phyloP scores from a whole-genome alignment of 2,329 filamentous ascomycete species.

The Aspergillus candidus region DNA sequence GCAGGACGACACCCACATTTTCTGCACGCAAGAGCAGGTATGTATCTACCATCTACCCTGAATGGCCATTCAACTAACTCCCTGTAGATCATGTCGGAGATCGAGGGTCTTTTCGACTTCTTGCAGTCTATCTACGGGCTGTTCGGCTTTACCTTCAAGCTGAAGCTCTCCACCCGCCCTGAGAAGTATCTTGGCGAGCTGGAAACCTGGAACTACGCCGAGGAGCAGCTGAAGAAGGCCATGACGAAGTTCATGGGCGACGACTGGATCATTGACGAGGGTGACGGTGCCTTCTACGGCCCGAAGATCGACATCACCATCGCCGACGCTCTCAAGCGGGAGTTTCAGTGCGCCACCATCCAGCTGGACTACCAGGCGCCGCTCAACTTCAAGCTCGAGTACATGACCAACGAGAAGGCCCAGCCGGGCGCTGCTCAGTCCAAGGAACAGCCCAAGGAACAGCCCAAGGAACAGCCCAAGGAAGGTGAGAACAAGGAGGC shows the following conservation, averaged over 20 bases:
- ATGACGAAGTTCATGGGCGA: conserved; percentile 70
- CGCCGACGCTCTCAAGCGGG: conserved; percentile 75
- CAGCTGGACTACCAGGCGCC: conserved; percentile 87
- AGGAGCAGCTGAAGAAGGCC: conserved; percentile 70
- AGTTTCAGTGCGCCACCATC: conserved; percentile 87
- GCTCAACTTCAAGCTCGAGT: conserved; percentile 80
- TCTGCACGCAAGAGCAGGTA: conserved; percentile 76
- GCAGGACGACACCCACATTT: conserved; percentile 95
- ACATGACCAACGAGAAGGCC: conserved; percentile 63
- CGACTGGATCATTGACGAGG: conserved; percentile 84
- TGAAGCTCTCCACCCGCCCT: conserved; percentile 85
- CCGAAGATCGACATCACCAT: conserved; percentile 98
- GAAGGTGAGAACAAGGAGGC: conserved; percentile 29
- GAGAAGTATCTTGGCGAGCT: conserved; percentile 86
- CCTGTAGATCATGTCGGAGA: conserved; percentile 59
- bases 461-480: conserved; percentile 22
- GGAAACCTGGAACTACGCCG: conserved; percentile 83
- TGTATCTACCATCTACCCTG: background rate
- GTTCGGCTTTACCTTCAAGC: conserved; percentile 83
- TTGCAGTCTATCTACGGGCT: conserved; percentile 71
- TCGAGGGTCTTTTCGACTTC: conserved; percentile 82
- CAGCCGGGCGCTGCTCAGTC: conserved; percentile 47
- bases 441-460: conserved; percentile 23
- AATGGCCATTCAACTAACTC: conserved; percentile 7
- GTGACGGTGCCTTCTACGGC: conserved; percentile 96